Base-by-base conservation (phyloP, 2,329 filamentous ascomycete species). In the Capronia epimyces region DNA sequence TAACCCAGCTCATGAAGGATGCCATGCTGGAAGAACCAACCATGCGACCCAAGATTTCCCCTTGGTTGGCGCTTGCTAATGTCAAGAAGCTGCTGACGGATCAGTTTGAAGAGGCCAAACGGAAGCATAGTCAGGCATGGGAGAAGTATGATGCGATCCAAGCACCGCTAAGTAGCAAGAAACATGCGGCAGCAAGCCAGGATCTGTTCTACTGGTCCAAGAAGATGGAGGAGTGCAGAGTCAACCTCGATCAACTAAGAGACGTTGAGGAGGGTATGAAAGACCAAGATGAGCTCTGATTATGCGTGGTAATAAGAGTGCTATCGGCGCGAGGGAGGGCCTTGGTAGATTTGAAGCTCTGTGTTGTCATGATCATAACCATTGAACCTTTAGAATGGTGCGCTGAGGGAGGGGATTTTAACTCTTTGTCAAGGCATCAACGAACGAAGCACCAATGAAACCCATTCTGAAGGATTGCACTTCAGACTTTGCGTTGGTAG, bases 21-120 rank as follows among this genome's bases (percentile, higher is more conserved):
- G 50, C 49, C 10, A 46, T 55, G 40, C 74, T 79, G 43, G 72
- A 75, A n/a, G 77, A 81, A 45, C 76, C 76, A 1, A 84, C 81
- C 0, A 64, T 83, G 41, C 78, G 81, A 0, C 81, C 73, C 4
- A 76, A 83, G 1, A 83, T 87, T 63, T 72, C 81, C 1, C 88
- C 88, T 0, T 81, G 79, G 3, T 70, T 83, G 37, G 88, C 89
- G 8, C 79, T 95, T 20, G 85, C 86, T 6, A 80, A 83, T n/a
- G 86, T 95, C 18, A 83, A 95, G 66, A 93, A 94, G 69, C 79
- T 82, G 6, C 73, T 94, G 2, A 77, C 87, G 60, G 88, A 94
- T 64, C 89, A 95, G 66, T 78, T 90, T 39, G 76, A 78, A 10
- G 87, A 94, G 65, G 70, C 94, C 46, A 85, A 87, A 67, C 75